These are phyloP conservation scores for Ramaria sp. DNA, from an alignment of 768 basidiomycete genomes.

Conservation along the genomic window DNA sequence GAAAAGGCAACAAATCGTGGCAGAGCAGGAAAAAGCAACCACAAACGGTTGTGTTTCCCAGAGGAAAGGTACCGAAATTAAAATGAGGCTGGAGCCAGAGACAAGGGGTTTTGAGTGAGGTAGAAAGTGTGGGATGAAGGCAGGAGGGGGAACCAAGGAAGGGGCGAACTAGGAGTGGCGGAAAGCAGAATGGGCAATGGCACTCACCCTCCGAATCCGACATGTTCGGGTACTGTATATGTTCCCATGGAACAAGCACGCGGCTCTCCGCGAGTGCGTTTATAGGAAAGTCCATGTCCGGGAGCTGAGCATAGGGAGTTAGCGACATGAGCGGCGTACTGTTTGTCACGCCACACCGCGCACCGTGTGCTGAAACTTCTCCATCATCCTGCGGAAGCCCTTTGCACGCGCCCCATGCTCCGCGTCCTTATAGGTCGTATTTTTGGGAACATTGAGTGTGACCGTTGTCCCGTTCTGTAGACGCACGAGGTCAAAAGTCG, in stretches of 20 bases:
- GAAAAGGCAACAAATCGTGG: too few relatives aligned
- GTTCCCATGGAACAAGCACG: slow-evolving; percentile 89
- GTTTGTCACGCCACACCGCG: slow-evolving; percentile 10
- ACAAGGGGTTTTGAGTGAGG: too few relatives aligned
- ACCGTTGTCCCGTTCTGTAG: slow-evolving; percentile 51
- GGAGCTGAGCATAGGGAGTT: slow-evolving; percentile 41
- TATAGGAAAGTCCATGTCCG: slow-evolving; percentile 91
- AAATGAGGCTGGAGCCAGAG: too few relatives aligned
- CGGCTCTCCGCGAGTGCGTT: slow-evolving; percentile 92
- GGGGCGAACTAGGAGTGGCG: neutral
- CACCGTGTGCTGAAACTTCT: slow-evolving; percentile 56
- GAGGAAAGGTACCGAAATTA: too few relatives aligned
- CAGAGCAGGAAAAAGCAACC: too few relatives aligned
- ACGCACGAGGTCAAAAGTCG: slow-evolving; percentile 83
- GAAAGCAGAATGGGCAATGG: neutral
- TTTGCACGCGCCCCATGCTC: slow-evolving; percentile 71
- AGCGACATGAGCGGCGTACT: neutral
- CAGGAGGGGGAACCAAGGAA: too few relatives aligned
- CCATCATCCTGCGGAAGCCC: slow-evolving; percentile 68
- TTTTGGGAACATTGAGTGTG: slow-evolving; percentile 45
- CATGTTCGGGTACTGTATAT: slow-evolving; percentile 59
- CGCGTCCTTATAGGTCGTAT: slow-evolving; percentile 34
- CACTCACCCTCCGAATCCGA: slow-evolving; percentile 34
- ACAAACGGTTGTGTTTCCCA: too few relatives aligned
- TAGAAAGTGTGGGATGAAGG: too few relatives aligned